These are phyloP conservation scores for Penicillium malachiteum DNA, from an alignment of 495 filamentous ascomycete genomes.

Conservation along the genomic window DNA sequence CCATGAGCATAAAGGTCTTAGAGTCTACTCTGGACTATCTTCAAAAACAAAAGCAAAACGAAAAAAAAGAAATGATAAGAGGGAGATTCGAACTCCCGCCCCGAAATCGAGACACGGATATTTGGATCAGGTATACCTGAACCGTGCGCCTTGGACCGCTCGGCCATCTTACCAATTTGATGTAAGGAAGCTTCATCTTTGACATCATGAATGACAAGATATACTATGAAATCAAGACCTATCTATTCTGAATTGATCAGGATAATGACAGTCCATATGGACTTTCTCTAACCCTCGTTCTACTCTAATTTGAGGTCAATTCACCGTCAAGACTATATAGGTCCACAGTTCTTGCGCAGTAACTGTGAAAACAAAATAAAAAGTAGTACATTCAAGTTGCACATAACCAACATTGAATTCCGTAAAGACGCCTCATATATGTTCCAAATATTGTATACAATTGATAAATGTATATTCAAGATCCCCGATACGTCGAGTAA, in stretches of 20 bases:
- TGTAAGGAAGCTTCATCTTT: background rate
- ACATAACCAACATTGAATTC: no score
- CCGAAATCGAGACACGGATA: conserved; percentile 25
- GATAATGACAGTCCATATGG: no score
- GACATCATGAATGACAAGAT: background rate
- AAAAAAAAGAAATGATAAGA: conserved; percentile 32
- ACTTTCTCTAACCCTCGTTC: no score
- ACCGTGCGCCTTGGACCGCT: conserved; percentile 40
- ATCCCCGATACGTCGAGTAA: conserved; percentile 90
- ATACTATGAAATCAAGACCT: background rate
- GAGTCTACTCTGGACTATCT: background rate
- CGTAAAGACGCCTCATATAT: no score
- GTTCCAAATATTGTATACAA: no score
- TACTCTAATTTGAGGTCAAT: no score
- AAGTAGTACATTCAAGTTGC: no score
- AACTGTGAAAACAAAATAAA: no score
- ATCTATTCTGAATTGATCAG: no score
- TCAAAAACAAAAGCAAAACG: background rate
- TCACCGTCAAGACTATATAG: no score
- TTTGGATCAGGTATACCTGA: conserved; percentile 33
- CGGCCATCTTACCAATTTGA: conserved; percentile 34
- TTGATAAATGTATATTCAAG: conserved; percentile 13
- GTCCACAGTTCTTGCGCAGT: no score
- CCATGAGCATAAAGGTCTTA: background rate
- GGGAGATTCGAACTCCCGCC: conserved; percentile 42